These are phyloP conservation scores for Hypericum perforatum DNA, from an alignment of 345 rosid species.

Conservation along the genomic window DNA sequence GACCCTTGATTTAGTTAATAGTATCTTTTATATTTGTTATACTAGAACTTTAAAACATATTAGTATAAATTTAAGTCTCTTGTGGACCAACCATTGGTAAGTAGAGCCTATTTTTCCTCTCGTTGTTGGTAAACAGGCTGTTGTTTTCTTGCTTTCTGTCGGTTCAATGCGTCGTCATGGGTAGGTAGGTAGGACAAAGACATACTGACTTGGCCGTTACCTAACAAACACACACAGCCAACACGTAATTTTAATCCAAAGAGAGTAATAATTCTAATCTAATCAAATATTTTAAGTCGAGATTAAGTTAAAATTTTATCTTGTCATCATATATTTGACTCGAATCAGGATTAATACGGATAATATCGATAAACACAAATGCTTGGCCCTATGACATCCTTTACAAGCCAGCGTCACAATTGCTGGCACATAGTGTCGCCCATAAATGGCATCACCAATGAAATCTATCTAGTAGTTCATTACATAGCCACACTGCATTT, in stretches of 20 bases:
- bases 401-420: constrained; percentile 7
- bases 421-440: constrained; percentile 7
- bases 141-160: constrained; percentile 20
- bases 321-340: no score
- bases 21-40: no score
- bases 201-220: constrained; percentile 14
- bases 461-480: no score
- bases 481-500: background rate
- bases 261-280: no score
- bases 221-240: constrained; percentile 7
- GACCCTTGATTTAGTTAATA: no score
- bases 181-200: constrained; percentile 12
- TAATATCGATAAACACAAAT: background rate
- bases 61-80: no score
- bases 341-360: no score
- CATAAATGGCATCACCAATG: constrained; percentile 2
- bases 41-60: no score
- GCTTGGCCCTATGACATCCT: constrained; percentile 9
- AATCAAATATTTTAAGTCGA: no score
- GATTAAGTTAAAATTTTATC: no score
- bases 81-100: no score
- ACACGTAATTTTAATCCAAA: no score
- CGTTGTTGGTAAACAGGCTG: constrained; percentile 10
- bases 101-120: background rate
- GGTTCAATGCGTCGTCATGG: constrained; percentile 4